phyloP scores from a whole-genome alignment of 225 moss, liverwort and hornwort species.

The Pseudisothecium myosuroides region DNA sequence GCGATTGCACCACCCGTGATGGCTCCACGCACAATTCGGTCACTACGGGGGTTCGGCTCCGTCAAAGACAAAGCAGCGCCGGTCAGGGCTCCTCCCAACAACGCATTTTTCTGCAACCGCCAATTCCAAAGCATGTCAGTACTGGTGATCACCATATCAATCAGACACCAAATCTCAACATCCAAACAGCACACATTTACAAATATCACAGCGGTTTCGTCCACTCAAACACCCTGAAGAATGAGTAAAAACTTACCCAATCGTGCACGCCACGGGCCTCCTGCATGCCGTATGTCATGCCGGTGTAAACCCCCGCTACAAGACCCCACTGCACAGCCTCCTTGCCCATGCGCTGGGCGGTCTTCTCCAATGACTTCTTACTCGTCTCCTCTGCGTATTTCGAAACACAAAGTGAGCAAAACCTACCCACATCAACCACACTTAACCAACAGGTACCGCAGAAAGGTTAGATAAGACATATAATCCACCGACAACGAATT shows the following conservation, averaged over 20 bases:
- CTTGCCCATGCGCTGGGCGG: constrained; percentile 71
- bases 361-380: constrained; percentile 71
- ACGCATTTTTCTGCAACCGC: constrained; percentile 56
- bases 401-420: background rate
- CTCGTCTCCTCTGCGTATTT: constrained; percentile 48
- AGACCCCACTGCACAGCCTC: constrained; percentile 94
- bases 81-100: constrained; percentile 74
- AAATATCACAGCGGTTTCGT: background rate
- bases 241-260: constrained; percentile 25
- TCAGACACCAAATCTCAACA: no score
- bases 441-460: no score
- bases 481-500: background rate
- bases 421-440: background rate
- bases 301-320: constrained; percentile 81
- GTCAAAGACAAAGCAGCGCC: constrained; percentile 84
- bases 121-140: background rate
- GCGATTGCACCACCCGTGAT: constrained; percentile 85
- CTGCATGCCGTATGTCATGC: constrained; percentile 78
- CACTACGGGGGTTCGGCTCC: constrained; percentile 62
- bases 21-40: constrained; percentile 59
- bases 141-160: no score
- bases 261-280: constrained; percentile 88
- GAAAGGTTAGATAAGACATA: background rate
- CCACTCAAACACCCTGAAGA: background rate
- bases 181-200: no score